These are phyloP conservation scores for Diaporthe caulivora DNA, from an alignment of 2,329 filamentous ascomycete species.

Conservation along the genomic window DNA sequence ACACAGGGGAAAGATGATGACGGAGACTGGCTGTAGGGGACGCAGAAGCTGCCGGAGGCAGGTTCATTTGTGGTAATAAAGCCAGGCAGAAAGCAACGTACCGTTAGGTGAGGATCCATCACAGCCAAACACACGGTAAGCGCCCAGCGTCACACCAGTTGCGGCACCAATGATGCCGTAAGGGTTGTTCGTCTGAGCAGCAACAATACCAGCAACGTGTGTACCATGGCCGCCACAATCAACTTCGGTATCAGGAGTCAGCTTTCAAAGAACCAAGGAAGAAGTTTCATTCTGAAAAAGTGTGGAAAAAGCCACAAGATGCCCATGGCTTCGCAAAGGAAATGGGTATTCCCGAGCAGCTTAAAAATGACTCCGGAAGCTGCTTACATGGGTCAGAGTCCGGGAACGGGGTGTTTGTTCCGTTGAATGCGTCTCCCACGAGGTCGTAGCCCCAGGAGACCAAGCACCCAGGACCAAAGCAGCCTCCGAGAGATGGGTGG, in stretches of 20 bases:
- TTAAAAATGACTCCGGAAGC: too few species aligned
- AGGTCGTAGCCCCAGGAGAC: conserved; percentile 70
- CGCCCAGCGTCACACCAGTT: conserved; percentile 66
- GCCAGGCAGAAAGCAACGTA: neutral
- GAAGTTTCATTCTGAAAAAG: too few species aligned
- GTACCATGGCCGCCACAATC: conserved; percentile 71
- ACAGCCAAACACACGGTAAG: conserved; percentile 71
- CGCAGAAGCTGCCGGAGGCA: neutral
- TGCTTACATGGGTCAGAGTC: conserved; percentile 66
- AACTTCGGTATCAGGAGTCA: too few species aligned
- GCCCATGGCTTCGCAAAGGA: too few species aligned
- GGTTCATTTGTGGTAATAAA: neutral
- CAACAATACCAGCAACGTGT: conserved; percentile 73
- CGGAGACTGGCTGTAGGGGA: neutral
- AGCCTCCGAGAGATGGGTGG: conserved; percentile 73
- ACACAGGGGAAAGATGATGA: neutral
- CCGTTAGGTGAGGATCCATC: conserved; percentile 61
- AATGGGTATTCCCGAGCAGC: too few species aligned
- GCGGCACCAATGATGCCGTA: conserved; percentile 70
- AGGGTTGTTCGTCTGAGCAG: conserved; percentile 66
- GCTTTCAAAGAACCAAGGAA: too few species aligned
- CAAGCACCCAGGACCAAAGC: conserved; percentile 71
- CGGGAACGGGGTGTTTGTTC: conserved; percentile 54
- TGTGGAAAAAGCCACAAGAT: too few species aligned
- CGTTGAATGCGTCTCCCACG: conserved; percentile 66